Evolutionary conservation across 805 yeast genomes (phyloP).

Genomic region (Candida khao-thaluensis): DNA sequence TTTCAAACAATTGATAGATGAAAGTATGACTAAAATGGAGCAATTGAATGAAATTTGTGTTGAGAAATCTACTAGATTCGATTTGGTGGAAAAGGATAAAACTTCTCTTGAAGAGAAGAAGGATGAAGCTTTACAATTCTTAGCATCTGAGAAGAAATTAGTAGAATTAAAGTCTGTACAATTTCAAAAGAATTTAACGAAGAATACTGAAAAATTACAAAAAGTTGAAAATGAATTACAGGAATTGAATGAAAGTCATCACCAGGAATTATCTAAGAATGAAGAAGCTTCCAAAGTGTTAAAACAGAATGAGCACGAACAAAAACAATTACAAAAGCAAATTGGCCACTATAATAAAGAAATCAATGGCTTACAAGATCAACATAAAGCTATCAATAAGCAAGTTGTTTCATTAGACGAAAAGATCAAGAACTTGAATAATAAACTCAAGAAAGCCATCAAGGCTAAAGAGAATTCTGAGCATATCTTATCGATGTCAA

Average conservation of each 20-base stretch:
- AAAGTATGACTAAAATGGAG: slow-evolving; percentile 58
- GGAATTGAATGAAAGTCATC: slow-evolving; percentile 38
- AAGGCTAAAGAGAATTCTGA: slow-evolving; percentile 53
- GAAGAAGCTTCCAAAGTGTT: slow-evolving; percentile 22
- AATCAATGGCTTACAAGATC: slow-evolving; percentile 22
- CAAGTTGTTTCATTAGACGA: slow-evolving; percentile 73
- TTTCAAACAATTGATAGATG: slow-evolving; percentile 76
- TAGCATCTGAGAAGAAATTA: slow-evolving; percentile 63
- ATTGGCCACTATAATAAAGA: slow-evolving; percentile 20
- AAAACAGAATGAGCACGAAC: slow-evolving; percentile 33
- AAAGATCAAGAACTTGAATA: slow-evolving; percentile 61
- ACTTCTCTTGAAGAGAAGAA: slow-evolving; percentile 63
- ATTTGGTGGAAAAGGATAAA: slow-evolving; percentile 76
- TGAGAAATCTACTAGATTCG: slow-evolving; percentile 78
- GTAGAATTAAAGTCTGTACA: slow-evolving; percentile 52
- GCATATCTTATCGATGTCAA: slow-evolving; percentile 44
- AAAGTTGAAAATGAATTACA: slow-evolving; percentile 30
- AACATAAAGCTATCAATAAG: slow-evolving; percentile 37
- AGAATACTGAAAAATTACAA: slow-evolving; percentile 40
- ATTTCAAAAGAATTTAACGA: slow-evolving; percentile 50
- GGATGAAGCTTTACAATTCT: slow-evolving; percentile 63
- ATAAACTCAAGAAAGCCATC: slow-evolving; percentile 56
- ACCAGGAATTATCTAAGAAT: slow-evolving; percentile 26
- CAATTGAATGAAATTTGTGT: slow-evolving; percentile 74
- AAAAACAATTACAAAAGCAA: slow-evolving; percentile 25